Conservation (phyloP, 805 yeast species). For the Saccharomycopsis amapae region DNA sequence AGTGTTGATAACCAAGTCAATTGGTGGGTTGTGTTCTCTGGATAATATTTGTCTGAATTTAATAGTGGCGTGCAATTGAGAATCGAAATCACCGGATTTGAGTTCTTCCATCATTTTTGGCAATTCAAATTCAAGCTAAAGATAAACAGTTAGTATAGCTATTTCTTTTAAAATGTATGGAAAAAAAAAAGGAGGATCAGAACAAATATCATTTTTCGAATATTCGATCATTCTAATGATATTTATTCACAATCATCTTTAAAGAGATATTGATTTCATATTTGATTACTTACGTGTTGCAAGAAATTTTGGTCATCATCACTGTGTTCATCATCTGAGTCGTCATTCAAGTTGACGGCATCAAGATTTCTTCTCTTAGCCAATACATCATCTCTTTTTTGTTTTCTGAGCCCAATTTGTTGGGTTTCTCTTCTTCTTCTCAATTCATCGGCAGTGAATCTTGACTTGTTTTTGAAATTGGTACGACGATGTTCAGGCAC, state of each 20-base stretch:
- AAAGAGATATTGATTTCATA: too few relatives aligned
- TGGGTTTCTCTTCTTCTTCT: constrained; percentile 97
- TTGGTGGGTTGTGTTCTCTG: constrained; percentile 94
- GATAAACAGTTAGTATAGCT: too few relatives aligned
- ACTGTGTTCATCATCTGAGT: constrained; percentile 37
- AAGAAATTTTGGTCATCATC: constrained; percentile 24
- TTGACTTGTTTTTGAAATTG: constrained; percentile 87
- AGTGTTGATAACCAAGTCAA: constrained; percentile 82
- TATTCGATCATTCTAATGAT: too few relatives aligned
- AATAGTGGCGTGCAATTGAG: constrained; percentile 81
- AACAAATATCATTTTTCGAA: too few relatives aligned
- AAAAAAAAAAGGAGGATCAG: too few relatives aligned
- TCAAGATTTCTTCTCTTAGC: constrained; percentile 85
- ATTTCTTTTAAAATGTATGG: too few relatives aligned
- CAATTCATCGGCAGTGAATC: constrained; percentile 91
- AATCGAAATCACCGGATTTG: constrained; percentile 65
- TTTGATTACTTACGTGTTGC: constrained; percentile 10
- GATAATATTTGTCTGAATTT: constrained; percentile 90
- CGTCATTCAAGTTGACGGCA: constrained; percentile 45
- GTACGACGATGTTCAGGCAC: constrained; percentile 98
- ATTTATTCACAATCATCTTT: too few relatives aligned
- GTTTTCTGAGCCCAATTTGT: constrained; percentile 93
- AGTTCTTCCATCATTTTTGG: constrained; percentile 83
- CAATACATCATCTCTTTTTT: constrained; percentile 89
- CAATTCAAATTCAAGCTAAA: constrained; percentile 49